Evolutionary conservation across 768 basidiomycete species (phyloP), one percentile per base, ranked within the genome.

Genomic region (Suillus fuscotomentosus): DNA sequence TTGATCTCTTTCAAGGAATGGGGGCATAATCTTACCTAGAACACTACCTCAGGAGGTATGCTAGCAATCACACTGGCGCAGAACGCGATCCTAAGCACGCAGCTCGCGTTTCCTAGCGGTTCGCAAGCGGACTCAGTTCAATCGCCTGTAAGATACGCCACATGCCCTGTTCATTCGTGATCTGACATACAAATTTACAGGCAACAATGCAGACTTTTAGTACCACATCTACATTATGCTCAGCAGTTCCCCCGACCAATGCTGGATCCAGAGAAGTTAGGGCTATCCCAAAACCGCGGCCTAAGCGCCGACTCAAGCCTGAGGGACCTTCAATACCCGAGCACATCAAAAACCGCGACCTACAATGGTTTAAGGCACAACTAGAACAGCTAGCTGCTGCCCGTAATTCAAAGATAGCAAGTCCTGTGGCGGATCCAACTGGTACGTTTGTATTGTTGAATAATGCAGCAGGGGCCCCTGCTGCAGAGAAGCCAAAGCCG

Each of bases 311-410:
- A 34, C 69, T 69, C 53, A 69, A 60, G 43, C 43, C 11, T 22
- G 47, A 47, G 56, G 39, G 15, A 65, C 63, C 66, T 3, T 70
- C 70, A 34, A 66, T 76, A 36, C 31, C 67, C 5, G 69, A 72
- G 14, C 67, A 66, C 15, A 64, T 77, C 11, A 43, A 69, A 39
- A 75, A 76, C 14, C 71, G 74, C 42, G 75, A 76, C 54, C 66
- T 76, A 34, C 69, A 73, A 45, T 77, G 73, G 71, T 75, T 73
- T n/a, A 72, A 66, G 47, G 64, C 68, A 0, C 57, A 62, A 41
- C 36, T 38, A 8, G 36, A 38, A 38, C 73, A 67, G 39, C 3
- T 13, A 17, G 27, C 31, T 10, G 31, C 51, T 31, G 27, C 50
- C 27, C 8, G 8, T 27, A 3, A 51, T 27, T 9, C 50, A 17